Percentiles rank a stretch among this genome's conserved stretches.
Conservation (phyloP, 2,329 filamentous ascomycete species). For the Amylocarpus encephaloides region DNA sequence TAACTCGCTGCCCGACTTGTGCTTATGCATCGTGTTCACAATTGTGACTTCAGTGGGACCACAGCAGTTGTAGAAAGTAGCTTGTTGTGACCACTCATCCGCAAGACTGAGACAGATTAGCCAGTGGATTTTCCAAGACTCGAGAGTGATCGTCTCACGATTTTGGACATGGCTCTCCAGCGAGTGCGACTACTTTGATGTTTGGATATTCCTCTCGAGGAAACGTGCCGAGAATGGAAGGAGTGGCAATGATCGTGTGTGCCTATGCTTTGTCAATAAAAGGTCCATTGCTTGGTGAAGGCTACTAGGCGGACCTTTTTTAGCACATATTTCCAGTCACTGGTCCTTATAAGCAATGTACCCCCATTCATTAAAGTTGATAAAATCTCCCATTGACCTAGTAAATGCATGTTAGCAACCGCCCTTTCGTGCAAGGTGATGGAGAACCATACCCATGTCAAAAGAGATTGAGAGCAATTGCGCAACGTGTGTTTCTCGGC, state of each 20-base stretch:
- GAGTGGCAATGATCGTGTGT: conserved; percentile 48
- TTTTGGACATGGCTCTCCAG: conserved; percentile 47
- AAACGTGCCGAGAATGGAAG: conserved; percentile 49
- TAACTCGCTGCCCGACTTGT: conserved; percentile 40
- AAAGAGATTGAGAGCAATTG: conserved; percentile 53
- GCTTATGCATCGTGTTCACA: conserved; percentile 50
- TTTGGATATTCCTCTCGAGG: conserved; percentile 42
- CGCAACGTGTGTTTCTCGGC: conserved; percentile 44
- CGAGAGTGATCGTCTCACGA: conserved; percentile 30
- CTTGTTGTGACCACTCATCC: conserved; percentile 47
- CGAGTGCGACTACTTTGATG: conserved; percentile 47
- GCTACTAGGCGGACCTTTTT: conserved; percentile 33
- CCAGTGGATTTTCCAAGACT: background rate
- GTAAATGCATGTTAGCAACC: conserved; percentile 31
- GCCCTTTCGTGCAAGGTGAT: background rate
- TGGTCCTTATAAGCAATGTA: conserved; percentile 46
- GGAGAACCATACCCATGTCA: conserved; percentile 48
- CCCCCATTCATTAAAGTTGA: conserved; percentile 51
- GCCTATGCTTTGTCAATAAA: background rate
- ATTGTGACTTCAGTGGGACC: conserved; percentile 56
- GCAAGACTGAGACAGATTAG: conserved; percentile 36
- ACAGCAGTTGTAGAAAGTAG: conserved; percentile 49
- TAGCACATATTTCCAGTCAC: conserved; percentile 43
- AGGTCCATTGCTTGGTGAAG: too few relatives aligned
- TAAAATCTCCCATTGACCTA: conserved; percentile 56